Conservation (phyloP, 1,284 basidiomycete species). For the Vanrija pseudolonga region DNA sequence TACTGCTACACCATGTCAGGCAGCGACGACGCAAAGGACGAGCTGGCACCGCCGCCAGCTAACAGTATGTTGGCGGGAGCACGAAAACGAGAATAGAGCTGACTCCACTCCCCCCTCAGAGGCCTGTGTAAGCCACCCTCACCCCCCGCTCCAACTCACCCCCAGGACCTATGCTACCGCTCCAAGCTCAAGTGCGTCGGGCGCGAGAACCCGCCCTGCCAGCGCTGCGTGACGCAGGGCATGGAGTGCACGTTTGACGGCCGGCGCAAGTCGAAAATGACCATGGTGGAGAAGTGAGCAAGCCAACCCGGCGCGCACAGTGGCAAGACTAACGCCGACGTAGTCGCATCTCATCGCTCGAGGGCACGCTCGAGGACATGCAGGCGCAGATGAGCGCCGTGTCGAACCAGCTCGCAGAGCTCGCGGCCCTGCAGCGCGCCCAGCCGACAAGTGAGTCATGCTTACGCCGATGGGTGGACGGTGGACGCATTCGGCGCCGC, state of each 20-base stretch:
- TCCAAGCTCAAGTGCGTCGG: conserved; percentile 10
- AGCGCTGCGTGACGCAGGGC: conserved; percentile 3
- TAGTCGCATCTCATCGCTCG: background rate
- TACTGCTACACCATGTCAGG: no score
- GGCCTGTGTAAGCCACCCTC: background rate
- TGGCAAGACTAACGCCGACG: background rate
- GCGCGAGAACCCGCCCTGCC: conserved; percentile 7
- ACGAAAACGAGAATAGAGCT: background rate
- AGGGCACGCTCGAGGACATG: background rate
- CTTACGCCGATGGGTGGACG: no score
- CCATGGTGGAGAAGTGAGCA: conserved; percentile 3
- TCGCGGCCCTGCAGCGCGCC: background rate
- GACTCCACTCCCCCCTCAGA: background rate
- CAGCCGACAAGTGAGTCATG: background rate
- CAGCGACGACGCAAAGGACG: no score
- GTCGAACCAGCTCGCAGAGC: background rate
- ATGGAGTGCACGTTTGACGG: conserved; percentile 9
- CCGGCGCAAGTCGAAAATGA: conserved; percentile 7
- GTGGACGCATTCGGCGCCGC: no score
- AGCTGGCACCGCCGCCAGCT: no score
- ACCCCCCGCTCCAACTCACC: background rate
- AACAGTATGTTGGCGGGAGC: no score
- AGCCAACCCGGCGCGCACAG: no score
- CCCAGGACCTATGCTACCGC: conserved; percentile 7
- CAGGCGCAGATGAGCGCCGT: background rate